These are phyloP conservation scores for Gaeumannomyces tritici DNA, from an alignment of 2,329 filamentous ascomycete genomes.

Conservation along the genomic window DNA sequence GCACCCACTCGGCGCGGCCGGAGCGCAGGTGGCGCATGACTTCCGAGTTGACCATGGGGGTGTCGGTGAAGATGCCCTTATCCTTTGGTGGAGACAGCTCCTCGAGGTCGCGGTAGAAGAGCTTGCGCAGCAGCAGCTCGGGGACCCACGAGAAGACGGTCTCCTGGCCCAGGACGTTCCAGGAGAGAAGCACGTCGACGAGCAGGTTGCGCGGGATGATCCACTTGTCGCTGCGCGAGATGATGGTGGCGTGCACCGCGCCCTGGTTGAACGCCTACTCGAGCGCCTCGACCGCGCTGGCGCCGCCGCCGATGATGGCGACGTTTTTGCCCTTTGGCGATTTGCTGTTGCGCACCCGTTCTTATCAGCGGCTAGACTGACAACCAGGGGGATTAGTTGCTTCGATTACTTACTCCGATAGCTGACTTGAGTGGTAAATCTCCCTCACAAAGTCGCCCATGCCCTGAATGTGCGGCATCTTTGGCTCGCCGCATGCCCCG, in stretches of 20 bases:
- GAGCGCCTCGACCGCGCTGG: conserved; percentile 72
- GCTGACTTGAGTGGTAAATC: conserved; percentile 64
- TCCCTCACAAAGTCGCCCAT: conserved; percentile 63
- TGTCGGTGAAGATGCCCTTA: conserved; percentile 72
- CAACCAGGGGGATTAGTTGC: too few species aligned
- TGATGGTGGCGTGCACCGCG: conserved; percentile 60
- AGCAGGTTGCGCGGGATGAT: conserved; percentile 75
- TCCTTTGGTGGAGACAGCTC: conserved; percentile 56
- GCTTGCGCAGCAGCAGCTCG: conserved; percentile 60
- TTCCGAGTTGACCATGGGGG: conserved; percentile 80
- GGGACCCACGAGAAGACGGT: conserved; percentile 70
- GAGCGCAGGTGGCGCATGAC: conserved; percentile 60
- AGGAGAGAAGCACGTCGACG: conserved; percentile 61
- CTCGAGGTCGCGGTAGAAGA: conserved; percentile 76
- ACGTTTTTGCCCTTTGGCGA: conserved; percentile 66
- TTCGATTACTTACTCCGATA: conserved; percentile 42
- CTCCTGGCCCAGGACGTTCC: conserved; percentile 74
- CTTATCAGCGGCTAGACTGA: too few species aligned
- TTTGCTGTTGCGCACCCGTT: conserved; percentile 30
- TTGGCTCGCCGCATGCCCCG: conserved; percentile 68
- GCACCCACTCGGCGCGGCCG: conserved; percentile 67
- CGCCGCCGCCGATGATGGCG: conserved; percentile 68
- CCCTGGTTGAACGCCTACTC: conserved; percentile 64
- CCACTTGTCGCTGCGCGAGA: conserved; percentile 76
- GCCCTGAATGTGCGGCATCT: conserved; percentile 61